These are phyloP conservation scores for Malus orientalis DNA, from an alignment of 306 rosid genomes.

Conservation along the genomic window DNA sequence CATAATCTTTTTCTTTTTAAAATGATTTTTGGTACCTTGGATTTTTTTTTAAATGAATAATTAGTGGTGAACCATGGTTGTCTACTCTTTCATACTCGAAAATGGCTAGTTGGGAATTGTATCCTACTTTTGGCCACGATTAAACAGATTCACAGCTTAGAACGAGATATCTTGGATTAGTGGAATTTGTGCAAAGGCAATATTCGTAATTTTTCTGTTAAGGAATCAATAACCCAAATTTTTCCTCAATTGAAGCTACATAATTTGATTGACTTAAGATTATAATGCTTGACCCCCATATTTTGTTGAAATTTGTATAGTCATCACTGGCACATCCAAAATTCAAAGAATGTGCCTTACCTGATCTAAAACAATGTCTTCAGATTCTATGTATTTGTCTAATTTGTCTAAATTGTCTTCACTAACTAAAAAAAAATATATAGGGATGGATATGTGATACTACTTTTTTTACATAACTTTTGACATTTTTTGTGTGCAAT, in stretches of 20 bases:
- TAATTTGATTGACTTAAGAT: not conserved
- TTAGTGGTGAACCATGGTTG: too few relatives aligned
- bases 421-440: too few relatives aligned
- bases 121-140: too few relatives aligned
- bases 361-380: not conserved
- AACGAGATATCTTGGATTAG: not conserved
- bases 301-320: not conserved
- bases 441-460: too few relatives aligned
- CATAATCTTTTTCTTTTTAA: not conserved
- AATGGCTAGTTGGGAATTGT: too few relatives aligned
- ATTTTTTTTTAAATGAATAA: not conserved
- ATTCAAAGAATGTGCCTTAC: not conserved
- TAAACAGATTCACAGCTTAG: too few relatives aligned
- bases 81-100: too few relatives aligned
- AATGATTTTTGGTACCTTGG: not conserved
- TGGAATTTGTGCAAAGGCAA: not conserved
- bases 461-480: too few relatives aligned
- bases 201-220: not conserved
- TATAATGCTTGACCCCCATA: not conserved
- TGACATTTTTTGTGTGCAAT: too few relatives aligned
- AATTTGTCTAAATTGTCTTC: not conserved
- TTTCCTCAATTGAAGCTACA: not conserved
- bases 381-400: not conserved
- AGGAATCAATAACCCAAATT: not conserved
- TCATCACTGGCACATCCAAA: not conserved